phyloP scores from a whole-genome alignment of 2,329 filamentous ascomycete species.

The Apiospora hydei region DNA sequence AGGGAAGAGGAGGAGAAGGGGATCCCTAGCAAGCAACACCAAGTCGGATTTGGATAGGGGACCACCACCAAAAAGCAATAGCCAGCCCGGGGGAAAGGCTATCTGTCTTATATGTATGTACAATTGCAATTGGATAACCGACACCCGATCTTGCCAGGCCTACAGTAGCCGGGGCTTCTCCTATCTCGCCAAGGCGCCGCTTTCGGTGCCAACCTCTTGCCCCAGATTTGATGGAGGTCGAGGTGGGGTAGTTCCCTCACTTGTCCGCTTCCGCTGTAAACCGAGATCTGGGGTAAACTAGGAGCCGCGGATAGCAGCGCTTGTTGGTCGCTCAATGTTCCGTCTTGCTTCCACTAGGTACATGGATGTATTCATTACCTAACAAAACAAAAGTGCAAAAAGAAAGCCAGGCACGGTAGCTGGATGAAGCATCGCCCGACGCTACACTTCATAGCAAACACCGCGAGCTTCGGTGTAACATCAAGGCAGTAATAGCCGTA shows the following conservation, averaged over 20 bases:
- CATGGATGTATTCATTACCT: too few species aligned
- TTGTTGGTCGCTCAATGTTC: too few species aligned
- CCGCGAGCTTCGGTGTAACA: background rate
- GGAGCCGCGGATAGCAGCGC: constrained; percentile 6
- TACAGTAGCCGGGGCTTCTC: constrained; percentile 4
- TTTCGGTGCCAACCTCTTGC: constrained; percentile 13
- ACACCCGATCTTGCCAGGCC: background rate
- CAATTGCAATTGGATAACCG: background rate
- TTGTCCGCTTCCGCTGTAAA: constrained; percentile 7
- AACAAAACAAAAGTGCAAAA: too few species aligned
- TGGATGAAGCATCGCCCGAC: too few species aligned
- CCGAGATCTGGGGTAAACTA: constrained; percentile 11
- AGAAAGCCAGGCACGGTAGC: too few species aligned
- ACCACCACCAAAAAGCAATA: background rate
- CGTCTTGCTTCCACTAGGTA: too few species aligned
- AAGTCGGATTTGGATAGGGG: constrained; percentile 10
- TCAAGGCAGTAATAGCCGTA: background rate
- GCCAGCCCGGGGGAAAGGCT: background rate
- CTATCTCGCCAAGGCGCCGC: constrained; percentile 14
- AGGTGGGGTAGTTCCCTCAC: constrained; percentile 5
- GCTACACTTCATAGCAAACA: too few species aligned
- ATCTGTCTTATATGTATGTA: constrained; percentile 10
- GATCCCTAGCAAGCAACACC: constrained; percentile 15
- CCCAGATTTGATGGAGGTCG: constrained; percentile 11
- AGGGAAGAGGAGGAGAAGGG: background rate